A percentile compares a stretch with the other conserved stretches of the same genome.
These are phyloP conservation scores for Trichophyton simii DNA, from an alignment of 2,329 filamentous ascomycete species.

Conservation along the genomic window DNA sequence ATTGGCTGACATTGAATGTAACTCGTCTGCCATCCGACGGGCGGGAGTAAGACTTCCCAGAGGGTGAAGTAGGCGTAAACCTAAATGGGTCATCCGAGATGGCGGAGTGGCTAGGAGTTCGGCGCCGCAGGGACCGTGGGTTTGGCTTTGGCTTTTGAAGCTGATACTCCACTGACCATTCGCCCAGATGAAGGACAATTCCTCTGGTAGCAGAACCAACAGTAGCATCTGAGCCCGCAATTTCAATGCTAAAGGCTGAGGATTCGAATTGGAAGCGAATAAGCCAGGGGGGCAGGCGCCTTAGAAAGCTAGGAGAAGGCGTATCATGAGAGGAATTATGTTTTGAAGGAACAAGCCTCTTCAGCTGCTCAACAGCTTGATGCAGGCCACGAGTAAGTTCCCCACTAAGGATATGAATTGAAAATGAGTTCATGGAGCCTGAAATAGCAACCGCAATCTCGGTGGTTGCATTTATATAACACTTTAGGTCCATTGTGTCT, in stretches of 20 bases:
- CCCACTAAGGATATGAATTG: conserved; percentile 75
- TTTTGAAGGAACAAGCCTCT: background rate
- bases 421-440: conserved; percentile 73
- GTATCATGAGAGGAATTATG: conserved; percentile 45
- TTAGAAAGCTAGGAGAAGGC: conserved; percentile 55
- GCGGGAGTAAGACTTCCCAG: conserved; percentile 27
- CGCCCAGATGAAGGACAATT: conserved; percentile 73
- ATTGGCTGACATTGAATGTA: conserved; percentile 63
- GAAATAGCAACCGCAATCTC: conserved; percentile 71
- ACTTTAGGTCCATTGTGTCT: conserved; percentile 75
- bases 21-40: conserved; percentile 67
- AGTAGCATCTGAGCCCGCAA: conserved; percentile 73
- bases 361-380: conserved; percentile 74
- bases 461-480: conserved; percentile 71
- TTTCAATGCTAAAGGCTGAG: conserved; percentile 76
- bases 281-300: conserved; percentile 72
- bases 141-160: conserved; percentile 59
- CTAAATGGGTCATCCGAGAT: conserved; percentile 52
- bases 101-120: conserved; percentile 59
- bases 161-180: conserved; percentile 78
- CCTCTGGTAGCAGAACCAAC: conserved; percentile 75
- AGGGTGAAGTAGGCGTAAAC: conserved; percentile 39
- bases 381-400: conserved; percentile 88
- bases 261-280: conserved; percentile 73
- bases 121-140: conserved; percentile 44